Percentiles rank a stretch among this genome's conserved stretches.
These are phyloP conservation scores for Leptographium lundbergii DNA, from an alignment of 2,329 filamentous ascomycete species.

Conservation along the genomic window DNA sequence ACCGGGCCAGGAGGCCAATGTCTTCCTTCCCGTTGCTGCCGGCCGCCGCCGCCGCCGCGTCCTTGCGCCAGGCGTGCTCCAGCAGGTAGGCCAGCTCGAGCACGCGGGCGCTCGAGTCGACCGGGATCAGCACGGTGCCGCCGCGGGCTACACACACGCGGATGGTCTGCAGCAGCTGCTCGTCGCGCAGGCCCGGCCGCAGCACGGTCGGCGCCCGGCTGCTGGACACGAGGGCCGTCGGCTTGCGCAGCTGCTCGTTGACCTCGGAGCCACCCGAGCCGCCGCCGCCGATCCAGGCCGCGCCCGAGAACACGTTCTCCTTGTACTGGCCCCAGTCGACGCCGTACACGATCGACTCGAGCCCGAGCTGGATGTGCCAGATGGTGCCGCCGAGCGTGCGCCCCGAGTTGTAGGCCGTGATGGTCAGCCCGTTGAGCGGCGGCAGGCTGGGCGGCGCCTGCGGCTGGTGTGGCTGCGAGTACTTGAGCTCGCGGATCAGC, in stretches of 20 bases:
- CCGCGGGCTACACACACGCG: constrained; percentile 65
- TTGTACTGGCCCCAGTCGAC: constrained; percentile 98
- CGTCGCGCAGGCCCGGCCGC: constrained; percentile 73
- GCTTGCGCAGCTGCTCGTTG: constrained; percentile 84
- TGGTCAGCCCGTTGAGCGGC: constrained; percentile 77
- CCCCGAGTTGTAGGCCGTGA: constrained; percentile 93
- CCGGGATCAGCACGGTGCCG: constrained; percentile 84
- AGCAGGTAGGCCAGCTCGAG: constrained; percentile 84
- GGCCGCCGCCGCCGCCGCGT: constrained; percentile 28
- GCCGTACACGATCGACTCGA: constrained; percentile 94
- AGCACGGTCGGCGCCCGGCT: constrained; percentile 59
- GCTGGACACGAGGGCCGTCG: constrained; percentile 87
- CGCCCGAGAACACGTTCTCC: constrained; percentile 87
- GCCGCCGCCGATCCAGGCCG: constrained; percentile 77
- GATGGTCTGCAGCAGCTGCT: constrained; percentile 72
- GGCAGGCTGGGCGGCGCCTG: constrained; percentile 77
- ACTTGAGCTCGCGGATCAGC: constrained; percentile 83
- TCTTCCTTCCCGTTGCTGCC: constrained; percentile 16
- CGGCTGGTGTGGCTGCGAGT: constrained; percentile 91
- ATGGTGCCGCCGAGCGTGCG: constrained; percentile 94
- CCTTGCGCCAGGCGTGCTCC: constrained; percentile 78
- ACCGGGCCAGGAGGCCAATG: constrained; percentile 35
- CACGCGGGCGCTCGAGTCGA: constrained; percentile 89
- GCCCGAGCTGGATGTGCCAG: constrained; percentile 94
- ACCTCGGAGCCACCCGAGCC: constrained; percentile 68